Percentiles rank a stretch among this genome's conserved stretches.
Conservation (phyloP, 2,329 filamentous ascomycete species). For the Aspergillus pseudoterreus region DNA sequence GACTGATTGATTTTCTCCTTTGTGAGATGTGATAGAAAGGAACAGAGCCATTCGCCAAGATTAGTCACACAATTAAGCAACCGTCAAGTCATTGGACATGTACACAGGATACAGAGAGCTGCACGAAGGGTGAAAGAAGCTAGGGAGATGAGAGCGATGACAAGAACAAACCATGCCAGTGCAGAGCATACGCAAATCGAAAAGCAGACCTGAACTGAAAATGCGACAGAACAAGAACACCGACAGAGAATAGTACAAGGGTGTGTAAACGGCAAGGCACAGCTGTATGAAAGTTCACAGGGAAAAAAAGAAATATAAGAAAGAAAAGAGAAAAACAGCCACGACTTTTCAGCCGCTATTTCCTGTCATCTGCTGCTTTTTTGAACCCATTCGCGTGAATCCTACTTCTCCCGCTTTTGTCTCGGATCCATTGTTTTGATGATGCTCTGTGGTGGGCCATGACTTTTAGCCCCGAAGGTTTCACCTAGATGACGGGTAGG, state of each 20-base stretch:
- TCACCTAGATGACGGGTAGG: not conserved
- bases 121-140: not conserved
- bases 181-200: constrained; percentile 7
- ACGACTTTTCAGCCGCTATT: not conserved
- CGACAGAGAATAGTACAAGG: constrained; percentile 16
- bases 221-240: constrained; percentile 24
- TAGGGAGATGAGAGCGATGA: constrained; percentile 2
- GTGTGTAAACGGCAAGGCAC: constrained; percentile 3
- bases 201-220: constrained; percentile 1
- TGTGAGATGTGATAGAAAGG: not conserved
- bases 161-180: constrained; percentile 3
- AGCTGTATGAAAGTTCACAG: constrained; percentile 6
- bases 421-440: not conserved
- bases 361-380: not conserved
- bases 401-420: not conserved
- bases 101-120: constrained; percentile 23
- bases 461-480: not conserved
- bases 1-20: not conserved
- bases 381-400: not conserved
- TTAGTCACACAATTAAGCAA: constrained; percentile 15
- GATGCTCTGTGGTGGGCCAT: not conserved
- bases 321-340: constrained; percentile 9
- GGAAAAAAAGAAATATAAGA: constrained; percentile 8
- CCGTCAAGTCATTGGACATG: constrained; percentile 28
- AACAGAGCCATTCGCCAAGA: constrained; percentile 4